Evolutionary conservation across 2,329 filamentous ascomycete species (phyloP).

Genomic region (Neoarthrinium moseri): DNA sequence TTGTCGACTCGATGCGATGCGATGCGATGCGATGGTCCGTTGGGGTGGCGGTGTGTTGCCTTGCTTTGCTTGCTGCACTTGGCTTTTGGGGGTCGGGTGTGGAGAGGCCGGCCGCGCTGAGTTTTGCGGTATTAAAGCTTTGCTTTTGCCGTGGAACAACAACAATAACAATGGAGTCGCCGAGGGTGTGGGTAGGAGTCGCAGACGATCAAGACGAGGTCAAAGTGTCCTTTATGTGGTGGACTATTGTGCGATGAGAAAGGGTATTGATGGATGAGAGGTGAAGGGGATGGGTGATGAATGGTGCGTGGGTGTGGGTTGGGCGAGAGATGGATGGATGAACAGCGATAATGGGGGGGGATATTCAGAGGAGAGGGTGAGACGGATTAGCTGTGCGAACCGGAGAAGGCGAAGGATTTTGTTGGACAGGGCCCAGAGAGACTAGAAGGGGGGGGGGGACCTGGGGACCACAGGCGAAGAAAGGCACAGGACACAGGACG

Average conservation of each 20-base stretch:
- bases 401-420: conserved; percentile 14
- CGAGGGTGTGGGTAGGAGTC: conserved; percentile 2
- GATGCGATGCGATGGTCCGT: not conserved
- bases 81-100: conserved; percentile 1
- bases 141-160: conserved; percentile 5
- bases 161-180: conserved; percentile 4
- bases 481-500: conserved; percentile 2
- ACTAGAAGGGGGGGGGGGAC: too few relatives aligned
- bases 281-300: not conserved
- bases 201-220: not conserved
- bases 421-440: conserved; percentile 11
- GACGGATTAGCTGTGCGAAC: conserved; percentile 1
- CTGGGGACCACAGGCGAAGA: not conserved
- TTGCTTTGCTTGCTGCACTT: conserved; percentile 1
- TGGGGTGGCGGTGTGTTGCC: conserved; percentile 8
- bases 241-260: not conserved
- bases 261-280: not conserved
- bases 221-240: not conserved
- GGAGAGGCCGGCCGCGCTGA: conserved; percentile 4
- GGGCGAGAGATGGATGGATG: not conserved
- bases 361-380: conserved; percentile 2
- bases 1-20: not conserved
- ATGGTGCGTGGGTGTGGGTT: not conserved
- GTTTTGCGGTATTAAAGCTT: conserved; percentile 10
- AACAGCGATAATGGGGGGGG: conserved; percentile 1